Evolutionary conservation across 2,329 filamentous ascomycete species (phyloP).

Genomic region (Ceratocystis smalleyi): DNA sequence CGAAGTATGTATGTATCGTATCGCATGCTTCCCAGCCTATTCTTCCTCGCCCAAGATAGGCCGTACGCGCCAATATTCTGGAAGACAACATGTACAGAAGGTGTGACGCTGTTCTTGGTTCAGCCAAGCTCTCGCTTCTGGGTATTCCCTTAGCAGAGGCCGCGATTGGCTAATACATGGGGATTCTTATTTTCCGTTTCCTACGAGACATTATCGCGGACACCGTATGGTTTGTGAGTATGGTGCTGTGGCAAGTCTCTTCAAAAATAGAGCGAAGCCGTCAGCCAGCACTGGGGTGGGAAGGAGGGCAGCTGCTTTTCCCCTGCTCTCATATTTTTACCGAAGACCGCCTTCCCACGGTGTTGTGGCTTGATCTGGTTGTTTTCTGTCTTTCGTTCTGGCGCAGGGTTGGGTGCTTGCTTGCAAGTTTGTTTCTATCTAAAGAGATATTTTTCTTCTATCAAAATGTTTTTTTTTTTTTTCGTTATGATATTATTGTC

Average conservation of each 20-base stretch:
- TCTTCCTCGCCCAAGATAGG: neutral
- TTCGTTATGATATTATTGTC: slow-evolving; percentile 13
- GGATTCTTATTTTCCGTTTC: slow-evolving; percentile 19
- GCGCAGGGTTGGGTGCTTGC: slow-evolving; percentile 13
- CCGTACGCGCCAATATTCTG: neutral
- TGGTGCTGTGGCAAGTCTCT: neutral
- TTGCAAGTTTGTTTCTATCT: slow-evolving; percentile 11
- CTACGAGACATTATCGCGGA: neutral
- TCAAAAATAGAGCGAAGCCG: neutral
- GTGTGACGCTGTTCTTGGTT: slow-evolving; percentile 10
- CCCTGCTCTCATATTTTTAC: neutral
- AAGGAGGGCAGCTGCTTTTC: neutral
- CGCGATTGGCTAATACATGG: slow-evolving; percentile 3
- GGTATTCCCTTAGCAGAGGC: neutral
- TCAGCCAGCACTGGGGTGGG: neutral
- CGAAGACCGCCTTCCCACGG: neutral
- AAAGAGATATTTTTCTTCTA: slow-evolving; percentile 8
- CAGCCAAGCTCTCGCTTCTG: slow-evolving; percentile 6
- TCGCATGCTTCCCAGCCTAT: neutral
- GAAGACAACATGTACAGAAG: slow-evolving; percentile 7
- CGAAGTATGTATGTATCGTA: slow-evolving; percentile 1
- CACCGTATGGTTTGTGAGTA: too few species aligned
- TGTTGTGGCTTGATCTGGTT: slow-evolving; percentile 5
- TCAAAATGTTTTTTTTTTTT: slow-evolving; percentile 15
- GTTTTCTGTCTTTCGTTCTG: slow-evolving; percentile 11